Evolutionary conservation across 176 grass and related monocot genomes (phyloP).

Genomic region (Bonia amplexicaulis): DNA sequence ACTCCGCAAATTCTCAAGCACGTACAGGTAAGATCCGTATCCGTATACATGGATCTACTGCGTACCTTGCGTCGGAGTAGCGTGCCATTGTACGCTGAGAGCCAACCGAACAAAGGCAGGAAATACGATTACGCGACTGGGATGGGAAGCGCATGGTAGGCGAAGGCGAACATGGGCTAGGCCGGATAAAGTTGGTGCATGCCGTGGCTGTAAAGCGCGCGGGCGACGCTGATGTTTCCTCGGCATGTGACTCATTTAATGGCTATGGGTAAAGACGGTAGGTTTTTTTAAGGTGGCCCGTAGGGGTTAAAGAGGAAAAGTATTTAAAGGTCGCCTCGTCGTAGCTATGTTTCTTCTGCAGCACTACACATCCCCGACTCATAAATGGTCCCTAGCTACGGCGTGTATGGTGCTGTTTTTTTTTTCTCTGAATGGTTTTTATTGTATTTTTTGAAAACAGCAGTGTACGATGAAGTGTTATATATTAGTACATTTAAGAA

Average conservation of each 20-base stretch:
- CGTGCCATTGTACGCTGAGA: neutral
- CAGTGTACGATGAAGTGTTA: no score
- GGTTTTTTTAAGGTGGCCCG: no score
- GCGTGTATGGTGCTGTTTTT: no score
- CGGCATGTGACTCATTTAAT: constrained; percentile 39
- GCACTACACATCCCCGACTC: constrained; percentile 7
- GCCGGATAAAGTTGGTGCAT: constrained; percentile 10
- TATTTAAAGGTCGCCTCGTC: neutral
- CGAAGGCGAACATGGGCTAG: neutral
- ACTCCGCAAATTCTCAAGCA: no score
- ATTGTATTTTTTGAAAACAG: no score
- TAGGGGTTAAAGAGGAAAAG: neutral
- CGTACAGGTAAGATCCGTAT: neutral
- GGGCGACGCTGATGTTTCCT: constrained; percentile 27
- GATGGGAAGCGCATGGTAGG: neutral
- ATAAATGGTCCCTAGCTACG: neutral
- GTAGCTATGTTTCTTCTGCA: constrained; percentile 17
- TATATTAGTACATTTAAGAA: no score
- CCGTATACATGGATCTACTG: neutral
- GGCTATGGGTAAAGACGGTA: constrained; percentile 27
- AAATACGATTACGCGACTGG: neutral
- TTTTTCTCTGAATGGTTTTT: no score
- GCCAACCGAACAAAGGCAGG: neutral
- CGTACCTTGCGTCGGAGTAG: no score
- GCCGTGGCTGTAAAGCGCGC: constrained; percentile 26